A percentile compares a stretch with the other conserved stretches of the same genome.
phyloP scores from a whole-genome alignment of 805 yeast species.

The Ogataea paradorogensis region DNA sequence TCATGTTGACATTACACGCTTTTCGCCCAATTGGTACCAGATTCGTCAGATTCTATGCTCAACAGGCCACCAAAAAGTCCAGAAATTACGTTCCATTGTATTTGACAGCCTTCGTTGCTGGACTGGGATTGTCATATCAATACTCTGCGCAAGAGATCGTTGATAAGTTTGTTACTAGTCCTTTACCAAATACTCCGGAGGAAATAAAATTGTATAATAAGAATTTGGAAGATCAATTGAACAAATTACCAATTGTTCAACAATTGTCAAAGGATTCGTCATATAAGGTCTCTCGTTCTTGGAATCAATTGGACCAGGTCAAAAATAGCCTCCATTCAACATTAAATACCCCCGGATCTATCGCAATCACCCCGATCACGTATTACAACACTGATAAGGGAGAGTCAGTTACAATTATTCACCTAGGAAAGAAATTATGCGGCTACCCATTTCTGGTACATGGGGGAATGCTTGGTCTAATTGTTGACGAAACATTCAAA shows the following conservation, averaged over 20 bases:
- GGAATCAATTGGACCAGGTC: constrained; percentile 45
- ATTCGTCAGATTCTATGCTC: constrained; percentile 2
- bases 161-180: constrained; percentile 17
- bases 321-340: constrained; percentile 42
- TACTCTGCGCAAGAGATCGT: constrained; percentile 30
- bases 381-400: constrained; percentile 55
- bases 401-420: constrained; percentile 66
- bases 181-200: constrained; percentile 24
- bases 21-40: constrained; percentile 3
- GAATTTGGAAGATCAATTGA: constrained; percentile 46
- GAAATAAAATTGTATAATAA: constrained; percentile 22
- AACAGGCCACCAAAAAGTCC: neutral
- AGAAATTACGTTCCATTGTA: neutral
- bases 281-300: constrained; percentile 37
- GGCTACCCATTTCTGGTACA: constrained; percentile 88
- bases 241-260: constrained; percentile 49
- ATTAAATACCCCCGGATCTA: constrained; percentile 71
- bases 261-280: constrained; percentile 40
- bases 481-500: constrained; percentile 73
- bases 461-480: constrained; percentile 83
- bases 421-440: constrained; percentile 72
- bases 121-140: constrained; percentile 26
- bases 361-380: constrained; percentile 69
- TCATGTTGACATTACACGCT: constrained; percentile 1
- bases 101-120: constrained; percentile 23